These are phyloP conservation scores for Naganishia cerealis DNA, from an alignment of 1,284 basidiomycete genomes.

Conservation along the genomic window DNA sequence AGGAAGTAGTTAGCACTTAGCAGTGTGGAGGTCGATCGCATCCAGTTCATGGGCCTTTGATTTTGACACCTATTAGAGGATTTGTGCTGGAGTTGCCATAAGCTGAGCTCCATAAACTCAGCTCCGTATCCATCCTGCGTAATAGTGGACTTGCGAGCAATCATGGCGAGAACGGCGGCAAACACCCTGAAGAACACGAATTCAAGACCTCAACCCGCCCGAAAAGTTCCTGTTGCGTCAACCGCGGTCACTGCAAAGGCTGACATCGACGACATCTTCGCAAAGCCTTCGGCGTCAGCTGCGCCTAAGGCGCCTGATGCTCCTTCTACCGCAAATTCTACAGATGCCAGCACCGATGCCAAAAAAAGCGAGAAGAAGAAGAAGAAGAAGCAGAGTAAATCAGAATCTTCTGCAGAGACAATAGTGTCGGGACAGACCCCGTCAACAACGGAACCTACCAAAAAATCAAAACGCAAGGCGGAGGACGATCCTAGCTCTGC, in stretches of 20 bases:
- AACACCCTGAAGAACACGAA: neutral
- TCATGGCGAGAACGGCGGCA: neutral
- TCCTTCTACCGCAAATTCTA: neutral
- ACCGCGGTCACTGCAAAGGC: constrained; percentile 13
- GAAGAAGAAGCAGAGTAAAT: constrained; percentile 29
- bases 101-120: neutral
- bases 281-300: constrained; percentile 29
- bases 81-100: neutral
- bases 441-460: constrained; percentile 26
- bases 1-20: too few relatives aligned
- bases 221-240: neutral
- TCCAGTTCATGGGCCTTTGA: neutral
- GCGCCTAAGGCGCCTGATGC: neutral
- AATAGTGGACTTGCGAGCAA: neutral
- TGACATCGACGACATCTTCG: constrained; percentile 50
- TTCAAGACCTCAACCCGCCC: neutral
- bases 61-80: neutral
- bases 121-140: neutral
- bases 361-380: constrained; percentile 13
- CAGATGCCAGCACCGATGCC: neutral
- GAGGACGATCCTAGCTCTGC: neutral
- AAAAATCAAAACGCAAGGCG: constrained; percentile 15
- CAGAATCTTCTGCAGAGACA: constrained; percentile 1
- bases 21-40: constrained; percentile 6
- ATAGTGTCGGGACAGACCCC: neutral